Base-by-base conservation (phyloP, 371 early-diverging fungal genomes). In the Massospora cicadina region DNA sequence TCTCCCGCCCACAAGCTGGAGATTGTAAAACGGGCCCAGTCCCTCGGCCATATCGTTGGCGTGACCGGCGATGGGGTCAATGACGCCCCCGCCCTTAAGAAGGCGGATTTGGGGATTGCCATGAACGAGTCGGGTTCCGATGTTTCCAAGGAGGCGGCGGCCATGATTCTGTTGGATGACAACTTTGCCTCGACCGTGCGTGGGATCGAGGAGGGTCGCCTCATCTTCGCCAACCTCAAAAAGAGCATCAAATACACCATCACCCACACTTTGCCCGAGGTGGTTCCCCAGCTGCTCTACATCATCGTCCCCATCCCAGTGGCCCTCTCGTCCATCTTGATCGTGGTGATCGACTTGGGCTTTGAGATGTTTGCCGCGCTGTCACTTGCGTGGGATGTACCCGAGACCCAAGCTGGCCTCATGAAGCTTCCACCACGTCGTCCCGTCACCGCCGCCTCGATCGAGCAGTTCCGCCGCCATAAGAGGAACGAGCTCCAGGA, bases 131-230 rank as follows among this genome's bases (percentile, higher is more conserved):
- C 87, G 33, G 98, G 95, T 17, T 87, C 92, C 0, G 96, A 97
- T 69, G 95, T 95, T 25, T 88, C 93, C 58, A 98, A 98, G 74
- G 94, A 97, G 66, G 95, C 96, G n/a, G 95, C 98, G 21, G 81
- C 91, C 58, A 97, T 98, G 93, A 91, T 98, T 66, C 73, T 98
- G 65, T 69, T 95, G 30, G 94, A 96, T 72, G 94, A 65, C 67
- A 69, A 70, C 28, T 68, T 67, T 66, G 68, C 69, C 25, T 65
- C 67, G 26, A 65, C 73, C 7, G 62, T 68, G 23, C 58, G 65
- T 21, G 68, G 68, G 54, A 64, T 71, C 33, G 69, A 87, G 70
- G 93, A 95, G 70, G 96, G 96, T 54, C 88, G 98, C 32, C 75
- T 95, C 67, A 93, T 94, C 67, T 97, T 97, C 74, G 75, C 80